Percentiles rank a stretch among this genome's conserved stretches.
Conservation (phyloP, 192 early-diverging fungal genomes). For the Gonapodya sp. region DNA sequence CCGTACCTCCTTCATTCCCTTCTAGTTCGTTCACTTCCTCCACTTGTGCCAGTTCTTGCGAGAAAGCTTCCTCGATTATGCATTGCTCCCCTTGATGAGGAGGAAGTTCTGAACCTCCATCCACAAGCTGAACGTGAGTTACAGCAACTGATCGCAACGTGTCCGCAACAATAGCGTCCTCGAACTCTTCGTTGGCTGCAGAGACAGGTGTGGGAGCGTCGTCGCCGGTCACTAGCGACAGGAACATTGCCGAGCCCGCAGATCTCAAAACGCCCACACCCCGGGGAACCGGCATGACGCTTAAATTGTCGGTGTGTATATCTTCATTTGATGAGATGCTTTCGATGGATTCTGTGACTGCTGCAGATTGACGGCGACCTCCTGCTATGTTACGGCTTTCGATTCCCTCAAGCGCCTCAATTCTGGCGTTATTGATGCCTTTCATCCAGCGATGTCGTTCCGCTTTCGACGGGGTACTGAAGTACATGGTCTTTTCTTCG, state of each 20-base stretch:
- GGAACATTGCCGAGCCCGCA: neutral
- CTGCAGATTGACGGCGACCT: neutral
- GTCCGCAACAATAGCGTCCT: neutral
- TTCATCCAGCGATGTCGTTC: neutral
- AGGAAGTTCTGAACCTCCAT: neutral
- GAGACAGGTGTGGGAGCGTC: neutral
- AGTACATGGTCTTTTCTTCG: slow-evolving; percentile 1
- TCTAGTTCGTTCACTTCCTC: neutral
- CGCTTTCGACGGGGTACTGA: neutral
- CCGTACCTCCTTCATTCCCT: neutral
- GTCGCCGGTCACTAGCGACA: neutral
- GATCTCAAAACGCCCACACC: neutral
- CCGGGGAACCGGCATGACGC: too few species aligned
- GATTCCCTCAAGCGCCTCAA: neutral
- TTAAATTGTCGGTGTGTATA: neutral
- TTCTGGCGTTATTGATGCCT: neutral
- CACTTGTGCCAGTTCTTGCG: neutral
- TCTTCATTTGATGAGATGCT: neutral
- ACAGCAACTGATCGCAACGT: neutral
- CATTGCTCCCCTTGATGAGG: neutral
- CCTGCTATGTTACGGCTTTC: neutral
- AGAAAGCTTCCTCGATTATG: neutral
- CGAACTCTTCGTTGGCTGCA: neutral
- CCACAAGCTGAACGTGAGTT: neutral
- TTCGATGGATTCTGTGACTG: neutral